Percentiles rank a stretch among this genome's conserved stretches.
Conservation (phyloP, 306 rosid genomes). For the Heteromeles arbutifolia region DNA sequence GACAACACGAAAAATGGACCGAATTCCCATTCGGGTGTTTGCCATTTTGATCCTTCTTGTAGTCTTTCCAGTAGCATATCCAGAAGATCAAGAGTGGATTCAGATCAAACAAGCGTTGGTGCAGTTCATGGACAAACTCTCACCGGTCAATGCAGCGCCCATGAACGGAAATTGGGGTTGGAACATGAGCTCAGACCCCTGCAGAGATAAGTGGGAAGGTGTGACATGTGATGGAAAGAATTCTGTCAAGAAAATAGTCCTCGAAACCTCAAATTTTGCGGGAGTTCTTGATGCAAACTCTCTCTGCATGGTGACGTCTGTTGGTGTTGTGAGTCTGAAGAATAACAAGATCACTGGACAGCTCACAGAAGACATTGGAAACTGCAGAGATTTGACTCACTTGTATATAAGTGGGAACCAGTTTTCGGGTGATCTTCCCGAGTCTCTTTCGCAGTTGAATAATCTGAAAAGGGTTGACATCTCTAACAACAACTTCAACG, state of each 20-base stretch:
- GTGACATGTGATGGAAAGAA: slow-evolving; percentile 24
- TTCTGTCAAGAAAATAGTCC: slow-evolving; percentile 28
- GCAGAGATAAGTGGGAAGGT: slow-evolving; percentile 49
- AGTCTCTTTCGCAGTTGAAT: slow-evolving; percentile 22
- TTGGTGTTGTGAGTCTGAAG: slow-evolving; percentile 26
- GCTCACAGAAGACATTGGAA: slow-evolving; percentile 37
- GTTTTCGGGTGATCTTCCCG: slow-evolving; percentile 47
- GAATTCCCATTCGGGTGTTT: slow-evolving; percentile 24
- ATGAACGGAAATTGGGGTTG: slow-evolving; percentile 41
- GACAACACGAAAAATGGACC: slow-evolving; percentile 28
- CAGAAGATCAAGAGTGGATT: slow-evolving; percentile 39
- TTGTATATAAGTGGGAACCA: slow-evolving; percentile 37
- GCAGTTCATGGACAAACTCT: slow-evolving; percentile 55
- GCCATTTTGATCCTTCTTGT: slow-evolving; percentile 22
- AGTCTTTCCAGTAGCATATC: slow-evolving; percentile 13
- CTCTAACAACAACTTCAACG: slow-evolving; percentile 34
- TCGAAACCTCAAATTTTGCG: slow-evolving; percentile 20
- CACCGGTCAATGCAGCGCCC: slow-evolving; percentile 15
- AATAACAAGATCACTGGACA: slow-evolving; percentile 31
- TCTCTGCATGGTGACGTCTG: slow-evolving; percentile 31
- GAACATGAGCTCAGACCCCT: slow-evolving; percentile 53
- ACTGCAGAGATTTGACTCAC: slow-evolving; percentile 39
- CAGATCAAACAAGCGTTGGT: slow-evolving; percentile 23
- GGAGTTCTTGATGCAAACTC: slow-evolving; percentile 38
- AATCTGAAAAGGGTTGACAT: slow-evolving; percentile 40